A percentile compares a stretch with the other conserved stretches of the same genome.
phyloP scores from a whole-genome alignment of 2,329 filamentous ascomycete species.

The Epichloe glyceriae region DNA sequence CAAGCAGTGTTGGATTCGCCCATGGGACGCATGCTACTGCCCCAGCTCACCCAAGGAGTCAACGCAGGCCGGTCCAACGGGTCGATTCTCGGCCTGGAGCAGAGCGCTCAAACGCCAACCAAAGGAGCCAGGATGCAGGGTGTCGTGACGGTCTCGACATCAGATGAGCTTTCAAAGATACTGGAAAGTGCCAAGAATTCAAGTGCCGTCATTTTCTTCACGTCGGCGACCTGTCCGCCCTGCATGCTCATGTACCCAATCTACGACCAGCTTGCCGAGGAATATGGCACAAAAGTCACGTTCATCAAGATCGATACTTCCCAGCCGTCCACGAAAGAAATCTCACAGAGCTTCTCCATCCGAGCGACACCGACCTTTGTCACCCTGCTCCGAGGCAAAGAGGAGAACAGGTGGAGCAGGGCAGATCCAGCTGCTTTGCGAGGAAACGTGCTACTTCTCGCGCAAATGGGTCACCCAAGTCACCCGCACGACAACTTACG shows the following conservation, averaged over 20 bases:
- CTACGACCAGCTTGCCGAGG: constrained; percentile 67
- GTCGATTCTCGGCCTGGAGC: constrained; percentile 39
- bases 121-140: constrained; percentile 6
- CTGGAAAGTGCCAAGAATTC: constrained; percentile 48
- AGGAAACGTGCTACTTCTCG: constrained; percentile 58
- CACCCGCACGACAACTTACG: constrained; percentile 64
- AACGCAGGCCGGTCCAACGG: constrained; percentile 36
- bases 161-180: constrained; percentile 16
- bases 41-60: constrained; percentile 46
- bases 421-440: constrained; percentile 56
- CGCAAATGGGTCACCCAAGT: constrained; percentile 60
- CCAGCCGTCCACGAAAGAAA: constrained; percentile 46
- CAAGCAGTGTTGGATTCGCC: constrained; percentile 75
- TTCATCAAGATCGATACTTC: constrained; percentile 78
- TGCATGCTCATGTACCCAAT: constrained; percentile 74
- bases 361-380: constrained; percentile 79
- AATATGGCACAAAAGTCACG: constrained; percentile 52
- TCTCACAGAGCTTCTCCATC: constrained; percentile 53
- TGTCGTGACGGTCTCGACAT: constrained; percentile 48
- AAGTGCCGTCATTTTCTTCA: constrained; percentile 82
- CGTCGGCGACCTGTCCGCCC: constrained; percentile 71
- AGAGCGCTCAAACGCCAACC: constrained; percentile 17
- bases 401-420: constrained; percentile 71
- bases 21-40: constrained; percentile 76
- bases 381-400: constrained; percentile 63